phyloP scores from a whole-genome alignment of 2,329 filamentous ascomycete genomes.

The Aspergillus sp. region DNA sequence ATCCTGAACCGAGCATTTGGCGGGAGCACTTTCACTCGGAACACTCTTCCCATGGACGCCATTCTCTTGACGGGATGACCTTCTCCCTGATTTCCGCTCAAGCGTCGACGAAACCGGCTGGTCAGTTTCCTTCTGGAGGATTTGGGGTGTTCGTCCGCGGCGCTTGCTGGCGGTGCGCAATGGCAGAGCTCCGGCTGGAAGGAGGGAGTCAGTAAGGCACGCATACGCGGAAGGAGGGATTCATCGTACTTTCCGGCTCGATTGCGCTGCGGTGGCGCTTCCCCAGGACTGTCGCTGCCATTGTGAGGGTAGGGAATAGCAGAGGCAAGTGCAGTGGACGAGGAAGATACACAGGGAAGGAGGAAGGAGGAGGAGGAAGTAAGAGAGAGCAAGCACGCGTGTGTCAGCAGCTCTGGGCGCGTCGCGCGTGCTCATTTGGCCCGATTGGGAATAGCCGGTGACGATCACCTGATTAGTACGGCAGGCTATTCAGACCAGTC shows the following conservation, averaged over 20 bases:
- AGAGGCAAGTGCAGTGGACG: slow-evolving; percentile 12
- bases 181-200: slow-evolving; percentile 20
- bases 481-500: neutral
- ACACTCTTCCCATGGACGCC: slow-evolving; percentile 12
- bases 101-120: slow-evolving; percentile 17
- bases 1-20: slow-evolving; percentile 40
- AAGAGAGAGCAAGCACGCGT: slow-evolving; percentile 3
- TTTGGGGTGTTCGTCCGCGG: slow-evolving; percentile 36
- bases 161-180: slow-evolving; percentile 38
- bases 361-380: too few species aligned
- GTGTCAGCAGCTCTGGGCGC: too few species aligned
- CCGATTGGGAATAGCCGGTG: neutral
- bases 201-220: slow-evolving; percentile 10
- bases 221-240: slow-evolving; percentile 1
- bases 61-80: slow-evolving; percentile 20
- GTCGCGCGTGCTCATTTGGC: neutral
- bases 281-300: slow-evolving; percentile 34
- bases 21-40: slow-evolving; percentile 29
- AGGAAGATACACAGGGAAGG: slow-evolving; percentile 1
- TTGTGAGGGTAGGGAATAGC: slow-evolving; percentile 12
- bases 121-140: slow-evolving; percentile 24
- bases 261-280: slow-evolving; percentile 34
- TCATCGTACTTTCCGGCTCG: slow-evolving; percentile 32
- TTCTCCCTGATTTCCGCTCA: slow-evolving; percentile 30
- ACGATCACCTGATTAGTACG: neutral